Evolutionary conservation across 441 rosid genomes (phyloP).

Genomic region (Brassica balearica): DNA sequence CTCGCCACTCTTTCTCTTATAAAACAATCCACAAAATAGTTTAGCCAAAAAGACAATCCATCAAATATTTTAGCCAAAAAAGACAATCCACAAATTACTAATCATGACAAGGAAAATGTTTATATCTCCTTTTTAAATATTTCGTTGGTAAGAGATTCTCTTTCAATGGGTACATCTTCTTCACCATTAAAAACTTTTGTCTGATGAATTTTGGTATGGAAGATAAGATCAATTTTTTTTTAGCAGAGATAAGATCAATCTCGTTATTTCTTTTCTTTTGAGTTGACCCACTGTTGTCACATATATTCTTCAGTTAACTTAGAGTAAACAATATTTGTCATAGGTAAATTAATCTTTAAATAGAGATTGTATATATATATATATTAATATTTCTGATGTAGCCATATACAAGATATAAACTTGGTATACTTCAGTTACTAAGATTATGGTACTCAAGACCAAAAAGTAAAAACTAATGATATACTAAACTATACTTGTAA

Average conservation of each 20-base stretch:
- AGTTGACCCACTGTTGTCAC: neutral
- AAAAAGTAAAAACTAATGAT: neutral
- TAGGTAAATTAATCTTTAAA: neutral
- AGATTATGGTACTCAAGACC: neutral
- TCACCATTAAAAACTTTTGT: neutral
- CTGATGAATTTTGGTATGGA: neutral
- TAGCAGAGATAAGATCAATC: neutral
- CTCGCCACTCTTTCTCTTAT: neutral
- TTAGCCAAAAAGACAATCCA: neutral
- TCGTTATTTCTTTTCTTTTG: neutral
- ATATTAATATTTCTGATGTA: neutral
- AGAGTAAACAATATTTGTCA: neutral
- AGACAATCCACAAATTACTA: neutral
- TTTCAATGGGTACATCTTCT: neutral
- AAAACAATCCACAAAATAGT: neutral
- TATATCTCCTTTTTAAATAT: neutral
- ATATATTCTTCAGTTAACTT: neutral
- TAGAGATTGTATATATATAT: neutral
- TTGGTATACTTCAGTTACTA: neutral
- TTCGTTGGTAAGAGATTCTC: neutral
- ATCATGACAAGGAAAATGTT: neutral
- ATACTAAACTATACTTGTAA: neutral
- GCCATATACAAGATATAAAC: neutral
- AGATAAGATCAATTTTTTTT: neutral
- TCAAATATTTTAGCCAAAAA: neutral